phyloP scores from a whole-genome alignment of 345 rosid genomes.

The Moricandia arvensis region DNA sequence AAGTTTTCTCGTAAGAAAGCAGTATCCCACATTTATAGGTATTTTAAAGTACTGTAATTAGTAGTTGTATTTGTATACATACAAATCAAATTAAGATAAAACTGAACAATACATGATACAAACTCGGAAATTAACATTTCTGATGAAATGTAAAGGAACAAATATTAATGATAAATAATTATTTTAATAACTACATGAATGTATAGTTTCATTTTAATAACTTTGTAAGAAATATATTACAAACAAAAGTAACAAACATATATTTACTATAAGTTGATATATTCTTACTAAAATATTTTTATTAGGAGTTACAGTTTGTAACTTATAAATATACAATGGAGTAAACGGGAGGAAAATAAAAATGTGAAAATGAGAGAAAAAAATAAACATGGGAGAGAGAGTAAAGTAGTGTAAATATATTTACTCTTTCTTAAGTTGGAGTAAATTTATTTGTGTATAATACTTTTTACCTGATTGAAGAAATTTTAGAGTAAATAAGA shows the following conservation, averaged over 20 bases:
- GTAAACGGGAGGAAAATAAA: too few species aligned
- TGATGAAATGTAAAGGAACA: too few species aligned
- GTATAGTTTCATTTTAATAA: background rate
- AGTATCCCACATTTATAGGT: background rate
- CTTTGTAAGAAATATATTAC: too few species aligned
- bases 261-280: background rate
- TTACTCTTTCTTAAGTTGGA: too few species aligned
- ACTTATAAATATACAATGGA: background rate
- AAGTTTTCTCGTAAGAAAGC: background rate
- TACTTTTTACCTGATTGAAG: too few species aligned
- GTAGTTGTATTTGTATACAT: background rate
- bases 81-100: background rate
- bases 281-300: background rate
- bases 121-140: background rate
- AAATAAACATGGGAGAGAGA: too few species aligned
- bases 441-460: too few species aligned
- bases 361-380: too few species aligned
- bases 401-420: too few species aligned
- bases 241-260: background rate
- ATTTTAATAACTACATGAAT: background rate
- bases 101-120: background rate
- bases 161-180: background rate
- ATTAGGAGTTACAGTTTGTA: constrained; percentile 28
- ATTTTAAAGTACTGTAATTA: background rate
- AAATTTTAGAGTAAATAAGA: too few species aligned